phyloP scores from a whole-genome alignment of 202 grass and related monocot species.

The Brachypodium distachyon region DNA sequence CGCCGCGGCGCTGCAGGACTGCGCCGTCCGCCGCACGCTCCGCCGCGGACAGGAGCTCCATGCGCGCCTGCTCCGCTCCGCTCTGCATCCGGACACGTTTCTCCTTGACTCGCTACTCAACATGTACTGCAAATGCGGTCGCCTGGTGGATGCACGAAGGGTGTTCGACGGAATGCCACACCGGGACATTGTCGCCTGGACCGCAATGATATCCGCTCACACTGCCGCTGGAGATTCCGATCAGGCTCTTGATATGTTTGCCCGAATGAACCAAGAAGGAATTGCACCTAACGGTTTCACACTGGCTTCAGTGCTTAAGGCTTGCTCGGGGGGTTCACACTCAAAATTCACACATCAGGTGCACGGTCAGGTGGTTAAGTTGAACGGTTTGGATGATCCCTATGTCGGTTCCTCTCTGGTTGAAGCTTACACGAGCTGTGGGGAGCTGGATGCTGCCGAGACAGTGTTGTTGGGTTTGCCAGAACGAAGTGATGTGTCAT shows the following conservation, averaged over 20 bases:
- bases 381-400: constrained; percentile 19
- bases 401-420: constrained; percentile 26
- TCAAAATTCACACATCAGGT: constrained; percentile 25
- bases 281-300: constrained; percentile 11
- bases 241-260: constrained; percentile 1
- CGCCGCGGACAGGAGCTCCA: constrained; percentile 23
- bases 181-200: constrained; percentile 20
- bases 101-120: constrained; percentile 17
- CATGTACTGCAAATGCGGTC: constrained; percentile 1
- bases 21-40: constrained; percentile 7
- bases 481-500: constrained; percentile 10
- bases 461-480: background rate
- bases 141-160: background rate
- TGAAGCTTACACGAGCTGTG: constrained; percentile 18
- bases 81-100: constrained; percentile 7
- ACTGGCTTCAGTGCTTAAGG: constrained; percentile 11
- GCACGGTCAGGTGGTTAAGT: constrained; percentile 16
- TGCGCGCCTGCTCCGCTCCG: constrained; percentile 14
- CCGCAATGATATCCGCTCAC: constrained; percentile 4
- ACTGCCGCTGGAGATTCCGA: background rate
- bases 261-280: background rate
- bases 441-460: constrained; percentile 17
- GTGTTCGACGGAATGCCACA: constrained; percentile 50
- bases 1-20: constrained; percentile 12
- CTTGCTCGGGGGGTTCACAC: constrained; percentile 2